phyloP scores from a whole-genome alignment of 805 yeast genomes.

The Wickerhamiella slavikovae region DNA sequence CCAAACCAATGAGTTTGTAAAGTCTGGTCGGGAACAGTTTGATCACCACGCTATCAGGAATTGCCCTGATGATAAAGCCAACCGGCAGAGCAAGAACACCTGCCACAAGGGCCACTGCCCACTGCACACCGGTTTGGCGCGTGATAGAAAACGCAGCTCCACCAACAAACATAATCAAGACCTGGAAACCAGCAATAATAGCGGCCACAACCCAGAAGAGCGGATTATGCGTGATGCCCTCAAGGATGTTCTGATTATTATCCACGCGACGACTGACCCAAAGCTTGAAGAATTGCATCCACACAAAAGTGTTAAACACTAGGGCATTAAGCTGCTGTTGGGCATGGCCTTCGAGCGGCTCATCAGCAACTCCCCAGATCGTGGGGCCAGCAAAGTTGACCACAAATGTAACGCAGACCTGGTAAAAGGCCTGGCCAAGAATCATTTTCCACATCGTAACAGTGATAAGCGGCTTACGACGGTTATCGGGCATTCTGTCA shows the following conservation, averaged over 20 bases:
- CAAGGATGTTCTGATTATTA: slow-evolving; percentile 63
- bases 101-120: slow-evolving; percentile 74
- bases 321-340: slow-evolving; percentile 49
- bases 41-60: slow-evolving; percentile 64
- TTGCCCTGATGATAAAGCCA: slow-evolving; percentile 53
- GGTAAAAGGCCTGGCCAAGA: slow-evolving; percentile 63
- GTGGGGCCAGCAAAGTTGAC: slow-evolving; percentile 59
- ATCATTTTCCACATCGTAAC: slow-evolving; percentile 98
- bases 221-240: slow-evolving; percentile 61
- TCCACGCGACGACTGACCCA: slow-evolving; percentile 81
- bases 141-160: slow-evolving; percentile 83
- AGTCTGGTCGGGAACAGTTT: slow-evolving; percentile 42
- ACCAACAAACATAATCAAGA: slow-evolving; percentile 87
- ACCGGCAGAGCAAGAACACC: slow-evolving; percentile 68
- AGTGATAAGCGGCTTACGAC: slow-evolving; percentile 58
- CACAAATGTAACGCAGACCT: slow-evolving; percentile 57
- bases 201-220: slow-evolving; percentile 55
- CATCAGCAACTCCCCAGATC: slow-evolving; percentile 25
- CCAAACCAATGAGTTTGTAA: slow-evolving; percentile 19
- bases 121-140: slow-evolving; percentile 63
- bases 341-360: slow-evolving; percentile 21
- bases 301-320: slow-evolving; percentile 90
- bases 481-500: slow-evolving; percentile 66
- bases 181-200: slow-evolving; percentile 67
- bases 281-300: slow-evolving; percentile 92